Conservation (phyloP, 768 basidiomycete genomes). For the Flagelloscypha sp. region DNA sequence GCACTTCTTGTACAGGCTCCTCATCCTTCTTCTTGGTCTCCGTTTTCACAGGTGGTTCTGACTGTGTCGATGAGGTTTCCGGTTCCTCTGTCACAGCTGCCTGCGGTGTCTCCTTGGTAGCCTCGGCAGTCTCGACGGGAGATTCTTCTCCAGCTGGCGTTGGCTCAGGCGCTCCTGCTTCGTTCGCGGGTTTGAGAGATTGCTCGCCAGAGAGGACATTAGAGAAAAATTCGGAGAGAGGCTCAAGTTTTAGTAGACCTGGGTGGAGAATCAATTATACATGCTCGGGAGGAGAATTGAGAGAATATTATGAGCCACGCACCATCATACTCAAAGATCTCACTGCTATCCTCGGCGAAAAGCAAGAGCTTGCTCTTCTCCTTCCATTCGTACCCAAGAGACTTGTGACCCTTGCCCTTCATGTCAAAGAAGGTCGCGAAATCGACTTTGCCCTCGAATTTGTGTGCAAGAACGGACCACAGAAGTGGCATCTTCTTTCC, state of each 20-base stretch:
- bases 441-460: slow-evolving; percentile 52
- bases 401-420: slow-evolving; percentile 47
- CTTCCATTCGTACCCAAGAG: slow-evolving; percentile 50
- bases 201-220: slow-evolving; percentile 61
- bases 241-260: slow-evolving; percentile 70
- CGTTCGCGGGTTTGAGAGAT: slow-evolving; percentile 38
- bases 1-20: too few relatives aligned
- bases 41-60: too few relatives aligned
- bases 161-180: slow-evolving; percentile 32
- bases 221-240: slow-evolving; percentile 66
- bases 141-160: too few relatives aligned
- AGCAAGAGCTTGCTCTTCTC: slow-evolving; percentile 61
- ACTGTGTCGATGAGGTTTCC: too few relatives aligned
- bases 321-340: slow-evolving; percentile 65
- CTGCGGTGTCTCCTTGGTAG: too few relatives aligned
- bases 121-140: too few relatives aligned
- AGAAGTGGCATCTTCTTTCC: slow-evolving; percentile 69
- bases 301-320: slow-evolving; percentile 7
- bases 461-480: slow-evolving; percentile 75
- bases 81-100: too few relatives aligned
- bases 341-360: slow-evolving; percentile 53
- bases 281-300: background rate
- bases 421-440: slow-evolving; percentile 62
- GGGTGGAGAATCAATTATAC: slow-evolving; percentile 5
- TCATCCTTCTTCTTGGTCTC: too few relatives aligned